Conservation (phyloP, 306 rosid genomes). For the Urtica urens region DNA sequence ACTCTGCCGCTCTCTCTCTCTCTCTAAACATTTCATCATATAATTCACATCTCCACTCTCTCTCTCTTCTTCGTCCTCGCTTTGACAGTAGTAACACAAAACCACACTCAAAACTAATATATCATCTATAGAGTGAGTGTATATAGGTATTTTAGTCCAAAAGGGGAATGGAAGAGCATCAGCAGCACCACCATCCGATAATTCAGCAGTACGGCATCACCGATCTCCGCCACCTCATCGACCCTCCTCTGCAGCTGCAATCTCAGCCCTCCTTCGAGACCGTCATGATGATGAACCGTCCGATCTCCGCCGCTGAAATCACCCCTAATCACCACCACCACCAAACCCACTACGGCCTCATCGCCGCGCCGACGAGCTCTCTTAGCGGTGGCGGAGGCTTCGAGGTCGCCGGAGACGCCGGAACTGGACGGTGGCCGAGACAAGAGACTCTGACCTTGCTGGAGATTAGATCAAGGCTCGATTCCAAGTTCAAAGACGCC, state of each 20-base stretch:
- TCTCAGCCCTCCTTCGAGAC: conserved; percentile 30
- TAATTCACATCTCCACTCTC: conserved; percentile 2
- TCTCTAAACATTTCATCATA: conserved; percentile 5
- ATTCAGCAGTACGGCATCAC: conserved; percentile 16
- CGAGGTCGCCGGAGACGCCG: conserved; percentile 50
- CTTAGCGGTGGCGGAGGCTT: conserved; percentile 39
- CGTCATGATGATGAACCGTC: conserved; percentile 61
- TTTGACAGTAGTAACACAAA: neutral
- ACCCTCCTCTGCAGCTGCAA: conserved; percentile 11
- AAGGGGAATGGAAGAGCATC: conserved; percentile 64
- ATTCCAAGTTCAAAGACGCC: conserved; percentile 87
- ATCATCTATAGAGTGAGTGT: neutral
- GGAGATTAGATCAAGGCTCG: conserved; percentile 94
- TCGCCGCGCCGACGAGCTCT: conserved; percentile 28
- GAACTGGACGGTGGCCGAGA: conserved; percentile 79
- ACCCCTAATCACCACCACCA: conserved; percentile 35
- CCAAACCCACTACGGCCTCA: conserved; percentile 16
- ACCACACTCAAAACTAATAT: neutral
- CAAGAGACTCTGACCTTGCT: conserved; percentile 96
- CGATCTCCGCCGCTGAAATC: conserved; percentile 31
- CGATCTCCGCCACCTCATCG: conserved; percentile 60
- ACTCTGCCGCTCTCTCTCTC: conserved; percentile 48
- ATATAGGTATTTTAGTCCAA: neutral
- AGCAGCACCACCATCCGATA: conserved; percentile 9
- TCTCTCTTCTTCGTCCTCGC: conserved; percentile 8